These are phyloP conservation scores for Boletus albobrunnescens DNA, from an alignment of 1,284 basidiomycete genomes.

Conservation along the genomic window DNA sequence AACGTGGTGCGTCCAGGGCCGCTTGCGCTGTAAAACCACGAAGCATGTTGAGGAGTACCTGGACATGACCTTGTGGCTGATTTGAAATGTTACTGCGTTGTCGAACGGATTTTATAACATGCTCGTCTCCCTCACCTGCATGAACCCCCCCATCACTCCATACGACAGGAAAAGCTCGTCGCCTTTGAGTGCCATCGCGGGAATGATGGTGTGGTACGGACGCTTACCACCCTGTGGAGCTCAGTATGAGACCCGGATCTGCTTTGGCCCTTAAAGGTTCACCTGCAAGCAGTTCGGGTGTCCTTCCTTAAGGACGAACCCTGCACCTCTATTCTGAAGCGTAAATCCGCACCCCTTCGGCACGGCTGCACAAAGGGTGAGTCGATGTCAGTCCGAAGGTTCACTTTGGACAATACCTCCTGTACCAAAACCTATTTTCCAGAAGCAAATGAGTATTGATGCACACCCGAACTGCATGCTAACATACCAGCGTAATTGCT, in stretches of 20 bases:
- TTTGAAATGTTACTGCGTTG: neutral
- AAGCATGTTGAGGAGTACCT: conserved; percentile 89
- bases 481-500: conserved; percentile 79
- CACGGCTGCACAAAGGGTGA: conserved; percentile 50
- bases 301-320: conserved; percentile 74
- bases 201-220: conserved; percentile 95
- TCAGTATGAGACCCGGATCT: neutral
- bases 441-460: conserved; percentile 1
- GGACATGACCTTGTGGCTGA: conserved; percentile 86
- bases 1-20: conserved; percentile 89
- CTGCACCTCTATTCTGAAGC: conserved; percentile 87
- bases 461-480: neutral
- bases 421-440: conserved; percentile 64
- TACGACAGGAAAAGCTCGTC: conserved; percentile 85
- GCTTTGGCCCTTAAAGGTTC: conserved; percentile 2
- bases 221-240: conserved; percentile 68
- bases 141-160: conserved; percentile 94
- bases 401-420: conserved; percentile 46
- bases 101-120: neutral
- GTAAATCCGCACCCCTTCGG: conserved; percentile 95
- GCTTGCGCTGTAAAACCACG: conserved; percentile 82
- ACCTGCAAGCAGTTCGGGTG: conserved; percentile 82
- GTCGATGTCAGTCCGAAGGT: neutral
- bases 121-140: conserved; percentile 58
- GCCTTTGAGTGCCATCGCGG: conserved; percentile 80